Conservation (phyloP, 2,329 filamentous ascomycete species). For the Sphaerulina musiva region DNA sequence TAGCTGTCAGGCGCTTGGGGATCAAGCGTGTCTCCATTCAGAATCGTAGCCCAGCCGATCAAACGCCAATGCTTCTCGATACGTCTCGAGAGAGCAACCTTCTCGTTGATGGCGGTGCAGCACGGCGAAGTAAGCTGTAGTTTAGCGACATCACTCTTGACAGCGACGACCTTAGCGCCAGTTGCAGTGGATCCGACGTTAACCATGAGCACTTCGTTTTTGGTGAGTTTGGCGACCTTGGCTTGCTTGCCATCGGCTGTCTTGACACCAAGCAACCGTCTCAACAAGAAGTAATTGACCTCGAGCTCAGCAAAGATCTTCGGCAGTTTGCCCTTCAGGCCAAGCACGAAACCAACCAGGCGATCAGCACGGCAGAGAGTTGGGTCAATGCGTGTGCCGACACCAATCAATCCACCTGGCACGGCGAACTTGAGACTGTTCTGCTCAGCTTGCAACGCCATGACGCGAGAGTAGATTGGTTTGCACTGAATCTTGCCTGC, state of each 20-base stretch:
- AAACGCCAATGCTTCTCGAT: slow-evolving; percentile 99
- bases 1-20: slow-evolving; percentile 12
- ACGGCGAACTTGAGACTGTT: slow-evolving; percentile 99
- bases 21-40: slow-evolving; percentile 23
- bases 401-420: slow-evolving; percentile 94
- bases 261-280: slow-evolving; percentile 89
- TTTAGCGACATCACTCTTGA: slow-evolving; percentile 97
- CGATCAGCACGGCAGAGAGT: slow-evolving; percentile 98
- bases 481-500: slow-evolving; percentile 92
- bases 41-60: slow-evolving; percentile 61
- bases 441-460: slow-evolving; percentile 92
- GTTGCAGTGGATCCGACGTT: slow-evolving; percentile 98
- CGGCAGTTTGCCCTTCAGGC: slow-evolving; percentile 84
- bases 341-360: slow-evolving; percentile 94
- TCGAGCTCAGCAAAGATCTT: slow-evolving; percentile 98
- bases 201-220: slow-evolving; percentile 99
- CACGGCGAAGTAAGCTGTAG: slow-evolving; percentile 75
- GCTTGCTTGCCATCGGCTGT: slow-evolving; percentile 98
- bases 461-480: slow-evolving; percentile 91
- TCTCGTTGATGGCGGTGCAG: slow-evolving; percentile 95
- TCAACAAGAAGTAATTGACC: slow-evolving; percentile 98
- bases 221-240: slow-evolving; percentile 95
- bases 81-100: slow-evolving; percentile 91
- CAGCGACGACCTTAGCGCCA: slow-evolving; percentile 92
- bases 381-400: slow-evolving; percentile 93